phyloP scores from a whole-genome alignment of 805 yeast genomes.

The Candida argentea region DNA sequence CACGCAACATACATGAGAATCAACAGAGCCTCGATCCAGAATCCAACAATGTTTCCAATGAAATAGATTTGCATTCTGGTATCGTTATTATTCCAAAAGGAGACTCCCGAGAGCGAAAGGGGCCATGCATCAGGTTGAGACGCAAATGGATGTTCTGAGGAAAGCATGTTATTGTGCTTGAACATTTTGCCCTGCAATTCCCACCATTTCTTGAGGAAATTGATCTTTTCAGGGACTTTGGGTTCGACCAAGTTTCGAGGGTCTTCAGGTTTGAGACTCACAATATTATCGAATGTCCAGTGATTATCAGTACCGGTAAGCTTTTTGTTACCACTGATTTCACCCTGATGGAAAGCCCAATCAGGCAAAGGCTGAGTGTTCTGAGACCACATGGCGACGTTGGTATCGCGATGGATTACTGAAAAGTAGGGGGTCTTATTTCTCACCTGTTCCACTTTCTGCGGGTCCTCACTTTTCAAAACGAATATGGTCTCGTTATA shows the following conservation, averaged over 20 bases:
- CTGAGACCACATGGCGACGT: conserved; percentile 93
- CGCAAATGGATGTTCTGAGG: conserved; percentile 91
- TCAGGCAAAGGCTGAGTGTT: conserved; percentile 78
- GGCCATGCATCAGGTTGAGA: conserved; percentile 93
- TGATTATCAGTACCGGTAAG: conserved; percentile 52
- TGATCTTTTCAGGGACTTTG: conserved; percentile 47
- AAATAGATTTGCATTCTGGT: conserved; percentile 71
- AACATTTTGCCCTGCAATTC: conserved; percentile 88
- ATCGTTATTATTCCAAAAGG: conserved; percentile 83
- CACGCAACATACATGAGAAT: conserved; percentile 56
- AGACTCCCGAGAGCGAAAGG: conserved; percentile 76
- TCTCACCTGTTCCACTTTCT: conserved; percentile 42
- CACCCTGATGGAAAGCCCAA: conserved; percentile 90
- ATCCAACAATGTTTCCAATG: conserved; percentile 83
- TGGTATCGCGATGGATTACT: conserved; percentile 72
- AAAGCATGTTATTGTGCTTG: conserved; percentile 78
- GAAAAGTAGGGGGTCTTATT: conserved; percentile 64
- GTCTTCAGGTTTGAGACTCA: conserved; percentile 44
- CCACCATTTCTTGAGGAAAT: conserved; percentile 80
- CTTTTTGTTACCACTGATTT: conserved; percentile 91
- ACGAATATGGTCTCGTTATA: conserved; percentile 73
- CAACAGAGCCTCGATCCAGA: conserved; percentile 71
- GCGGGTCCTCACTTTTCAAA: conserved; percentile 48
- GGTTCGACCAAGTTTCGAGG: conserved; percentile 55
- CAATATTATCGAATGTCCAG: conserved; percentile 70